phyloP scores from a whole-genome alignment of 306 rosid genomes.

The Cucurbita argyrosperma region DNA sequence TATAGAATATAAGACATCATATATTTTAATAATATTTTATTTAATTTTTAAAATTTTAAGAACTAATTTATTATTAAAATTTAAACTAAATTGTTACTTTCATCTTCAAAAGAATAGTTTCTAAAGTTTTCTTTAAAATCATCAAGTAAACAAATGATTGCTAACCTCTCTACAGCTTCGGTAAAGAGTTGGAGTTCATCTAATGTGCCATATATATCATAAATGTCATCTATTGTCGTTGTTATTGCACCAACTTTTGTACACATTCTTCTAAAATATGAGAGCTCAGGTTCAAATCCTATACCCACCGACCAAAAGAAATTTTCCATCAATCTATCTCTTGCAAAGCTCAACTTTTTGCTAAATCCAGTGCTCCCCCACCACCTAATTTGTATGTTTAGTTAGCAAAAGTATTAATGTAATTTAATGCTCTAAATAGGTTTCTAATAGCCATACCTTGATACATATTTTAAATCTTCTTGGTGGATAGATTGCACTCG shows the following conservation, averaged over 20 bases:
- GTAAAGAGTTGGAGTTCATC: not conserved
- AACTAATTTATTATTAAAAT: too few relatives aligned
- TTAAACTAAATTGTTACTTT: too few relatives aligned
- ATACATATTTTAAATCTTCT: not conserved
- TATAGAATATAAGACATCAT: too few relatives aligned
- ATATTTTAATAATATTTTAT: too few relatives aligned
- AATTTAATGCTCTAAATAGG: too few relatives aligned
- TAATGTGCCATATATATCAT: not conserved
- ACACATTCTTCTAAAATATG: not conserved
- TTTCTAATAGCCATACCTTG: not conserved
- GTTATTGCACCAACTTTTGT: not conserved
- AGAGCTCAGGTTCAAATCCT: not conserved
- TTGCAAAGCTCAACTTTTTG: not conserved
- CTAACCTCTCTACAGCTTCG: not conserved
- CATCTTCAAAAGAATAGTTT: too few relatives aligned
- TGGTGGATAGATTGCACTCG: not conserved
- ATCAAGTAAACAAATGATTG: too few relatives aligned
- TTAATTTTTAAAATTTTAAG: too few relatives aligned
- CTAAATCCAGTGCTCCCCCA: not conserved
- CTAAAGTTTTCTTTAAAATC: too few relatives aligned
- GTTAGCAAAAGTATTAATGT: not conserved
- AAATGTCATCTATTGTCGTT: not conserved
- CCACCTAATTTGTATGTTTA: not conserved
- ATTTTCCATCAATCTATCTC: not conserved
- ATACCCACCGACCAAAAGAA: slow-evolving; percentile 5